A percentile compares a stretch with the other conserved stretches of the same genome.
These are phyloP conservation scores for Lactarius hatsudake DNA, from an alignment of 768 basidiomycete species.

Conservation along the genomic window DNA sequence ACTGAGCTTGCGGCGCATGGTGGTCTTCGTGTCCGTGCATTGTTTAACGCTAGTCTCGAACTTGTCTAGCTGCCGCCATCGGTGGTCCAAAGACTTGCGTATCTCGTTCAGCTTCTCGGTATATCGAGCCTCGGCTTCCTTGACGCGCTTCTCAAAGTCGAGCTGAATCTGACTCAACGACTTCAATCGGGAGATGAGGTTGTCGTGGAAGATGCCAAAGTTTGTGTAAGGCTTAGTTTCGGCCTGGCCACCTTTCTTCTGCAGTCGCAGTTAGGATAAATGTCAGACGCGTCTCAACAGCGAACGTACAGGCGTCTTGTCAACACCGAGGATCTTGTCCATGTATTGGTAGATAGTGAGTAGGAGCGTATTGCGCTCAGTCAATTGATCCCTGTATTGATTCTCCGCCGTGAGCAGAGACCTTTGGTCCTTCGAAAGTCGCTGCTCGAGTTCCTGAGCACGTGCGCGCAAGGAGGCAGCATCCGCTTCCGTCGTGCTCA, in stretches of 20 bases:
- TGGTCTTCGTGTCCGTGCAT: conserved; percentile 73
- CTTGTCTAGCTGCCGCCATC: conserved; percentile 91
- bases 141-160: conserved; percentile 82
- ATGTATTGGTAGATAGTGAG: conserved; percentile 93
- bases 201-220: conserved; percentile 92
- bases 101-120: conserved; percentile 72
- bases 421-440: conserved; percentile 80
- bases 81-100: conserved; percentile 80
- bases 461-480: conserved; percentile 55
- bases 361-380: conserved; percentile 88
- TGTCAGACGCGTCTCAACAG: background rate
- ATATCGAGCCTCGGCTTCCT: conserved; percentile 73
- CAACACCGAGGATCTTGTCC: conserved; percentile 89
- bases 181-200: conserved; percentile 84
- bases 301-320: conserved; percentile 71
- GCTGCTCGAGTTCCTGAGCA: conserved; percentile 71
- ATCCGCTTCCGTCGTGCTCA: conserved; percentile 71
- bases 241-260: conserved; percentile 74
- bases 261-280: conserved; percentile 12
- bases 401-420: conserved; percentile 66
- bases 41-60: conserved; percentile 85
- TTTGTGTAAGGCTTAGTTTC: conserved; percentile 94
- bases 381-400: conserved; percentile 87
- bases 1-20: conserved; percentile 81
- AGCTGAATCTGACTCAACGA: conserved; percentile 78